Percentiles rank a stretch among this genome's conserved stretches.
phyloP scores from a whole-genome alignment of 441 rosid genomes.

The Erysimum pusillum region DNA sequence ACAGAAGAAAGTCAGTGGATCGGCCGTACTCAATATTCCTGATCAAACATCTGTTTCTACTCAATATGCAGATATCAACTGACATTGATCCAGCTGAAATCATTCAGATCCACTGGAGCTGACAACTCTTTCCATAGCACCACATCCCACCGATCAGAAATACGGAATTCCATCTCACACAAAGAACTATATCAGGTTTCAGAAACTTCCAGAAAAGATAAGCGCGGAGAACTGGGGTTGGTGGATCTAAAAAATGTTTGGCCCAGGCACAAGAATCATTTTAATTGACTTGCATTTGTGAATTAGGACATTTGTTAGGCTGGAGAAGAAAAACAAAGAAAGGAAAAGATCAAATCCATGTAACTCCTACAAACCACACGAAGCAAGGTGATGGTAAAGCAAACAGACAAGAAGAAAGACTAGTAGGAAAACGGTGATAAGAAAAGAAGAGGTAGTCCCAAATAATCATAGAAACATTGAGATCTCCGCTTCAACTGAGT shows the following conservation, averaged over 20 bases:
- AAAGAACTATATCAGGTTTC: conserved; percentile 35
- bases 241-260: background rate
- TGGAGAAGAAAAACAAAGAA: conserved; percentile 31
- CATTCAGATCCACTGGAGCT: conserved; percentile 39
- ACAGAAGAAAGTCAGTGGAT: conserved; percentile 29
- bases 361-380: conserved; percentile 12
- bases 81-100: conserved; percentile 42
- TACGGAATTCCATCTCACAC: conserved; percentile 37
- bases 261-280: conserved; percentile 2
- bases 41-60: conserved; percentile 37
- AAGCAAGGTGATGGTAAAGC: conserved; percentile 18
- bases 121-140: conserved; percentile 41
- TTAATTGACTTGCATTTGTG: conserved; percentile 2
- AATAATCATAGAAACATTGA: conserved; percentile 3
- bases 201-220: conserved; percentile 37
- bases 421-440: conserved; percentile 11
- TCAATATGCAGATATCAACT: conserved; percentile 37
- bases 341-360: conserved; percentile 35
- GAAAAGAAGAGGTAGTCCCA: conserved; percentile 15
- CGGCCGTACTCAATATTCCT: conserved; percentile 8
- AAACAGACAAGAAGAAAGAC: conserved; percentile 26
- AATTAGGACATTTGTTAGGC: conserved; percentile 19
- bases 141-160: conserved; percentile 44
- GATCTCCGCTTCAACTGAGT: conserved; percentile 35
- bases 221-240: conserved; percentile 16